Evolutionary conservation across 352 stramenopile species (phyloP).

Genomic region (Pythium vanterpoolii): DNA sequence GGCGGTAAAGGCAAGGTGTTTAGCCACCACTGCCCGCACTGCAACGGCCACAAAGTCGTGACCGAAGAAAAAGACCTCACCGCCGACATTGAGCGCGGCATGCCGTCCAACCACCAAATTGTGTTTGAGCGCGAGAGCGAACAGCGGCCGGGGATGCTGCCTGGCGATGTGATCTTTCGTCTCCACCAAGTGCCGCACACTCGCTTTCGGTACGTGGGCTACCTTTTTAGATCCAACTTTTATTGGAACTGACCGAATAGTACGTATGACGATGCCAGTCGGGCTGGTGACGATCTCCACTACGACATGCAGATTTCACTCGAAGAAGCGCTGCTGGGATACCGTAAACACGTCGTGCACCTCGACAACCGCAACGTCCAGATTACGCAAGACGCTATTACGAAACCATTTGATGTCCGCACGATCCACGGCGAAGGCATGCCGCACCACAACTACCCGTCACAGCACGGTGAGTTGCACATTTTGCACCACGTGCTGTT

Average conservation of each 20-base stretch:
- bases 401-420: slow-evolving; percentile 92
- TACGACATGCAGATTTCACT: slow-evolving; percentile 95
- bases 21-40: slow-evolving; percentile 92
- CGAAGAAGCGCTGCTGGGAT: slow-evolving; percentile 95
- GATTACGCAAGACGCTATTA: slow-evolving; percentile 83
- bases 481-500: slow-evolving; percentile 96
- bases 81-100: slow-evolving; percentile 77
- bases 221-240: background rate
- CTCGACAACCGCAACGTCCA: slow-evolving; percentile 93
- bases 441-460: slow-evolving; percentile 90
- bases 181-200: slow-evolving; percentile 88
- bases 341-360: slow-evolving; percentile 90
- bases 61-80: slow-evolving; percentile 77
- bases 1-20: slow-evolving; percentile 92
- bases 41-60: slow-evolving; percentile 79
- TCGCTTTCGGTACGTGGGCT: slow-evolving; percentile 67
- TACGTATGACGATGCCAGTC: slow-evolving; percentile 33
- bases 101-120: slow-evolving; percentile 82
- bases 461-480: slow-evolving; percentile 91
- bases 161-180: slow-evolving; percentile 95
- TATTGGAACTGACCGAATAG: background rate
- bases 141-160: slow-evolving; percentile 77
- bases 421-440: slow-evolving; percentile 94
- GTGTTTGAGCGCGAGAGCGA: slow-evolving; percentile 86
- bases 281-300: slow-evolving; percentile 94